These are phyloP conservation scores for Mentha longifolia DNA, from an alignment of 257 asterid genomes.

Conservation along the genomic window DNA sequence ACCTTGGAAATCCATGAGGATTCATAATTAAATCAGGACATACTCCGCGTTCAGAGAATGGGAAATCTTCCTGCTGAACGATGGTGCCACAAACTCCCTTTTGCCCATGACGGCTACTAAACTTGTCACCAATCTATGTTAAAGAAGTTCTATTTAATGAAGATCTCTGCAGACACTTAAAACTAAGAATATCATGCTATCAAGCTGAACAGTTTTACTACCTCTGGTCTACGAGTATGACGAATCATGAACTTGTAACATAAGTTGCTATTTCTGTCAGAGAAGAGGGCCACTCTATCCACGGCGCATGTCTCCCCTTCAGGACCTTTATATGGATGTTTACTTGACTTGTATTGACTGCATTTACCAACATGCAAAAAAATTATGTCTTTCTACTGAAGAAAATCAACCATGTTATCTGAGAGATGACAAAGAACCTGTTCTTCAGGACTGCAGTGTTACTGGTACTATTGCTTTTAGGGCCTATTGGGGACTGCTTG, in stretches of 20 bases:
- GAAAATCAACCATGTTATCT: conserved; percentile 20
- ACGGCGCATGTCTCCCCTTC: conserved; percentile 83
- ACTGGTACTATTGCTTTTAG: conserved; percentile 25
- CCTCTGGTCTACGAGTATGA: conserved; percentile 99
- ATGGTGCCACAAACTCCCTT: conserved; percentile 98
- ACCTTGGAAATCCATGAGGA: conserved; percentile 99
- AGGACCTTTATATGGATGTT: conserved; percentile 68
- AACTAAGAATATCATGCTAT: conserved; percentile 1
- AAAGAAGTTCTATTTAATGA: conserved; percentile 18
- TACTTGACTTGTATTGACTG: conserved; percentile 64
- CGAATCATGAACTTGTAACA: conserved; percentile 83
- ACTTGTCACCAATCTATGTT: conserved; percentile 88
- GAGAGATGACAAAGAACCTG: conserved; percentile 48
- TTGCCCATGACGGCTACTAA: conserved; percentile 98
- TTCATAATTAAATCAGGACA: conserved; percentile 99
- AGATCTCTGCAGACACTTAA: conserved; percentile 8
- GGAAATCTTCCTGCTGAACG: conserved; percentile 94
- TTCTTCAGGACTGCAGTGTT: conserved; percentile 49
- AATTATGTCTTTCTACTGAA: conserved; percentile 7
- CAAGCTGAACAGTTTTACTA: conserved; percentile 32
- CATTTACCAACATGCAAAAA: conserved; percentile 33
- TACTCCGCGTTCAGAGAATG: conserved; percentile 95
- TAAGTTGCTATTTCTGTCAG: conserved; percentile 67
- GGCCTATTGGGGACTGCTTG: conserved; percentile 68
- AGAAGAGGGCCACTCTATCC: conserved; percentile 80